Evolutionary conservation across 164 flowering plant genomes (phyloP), one percentile per base, ranked within the genome.

Genomic region (Tetrastigma voinierianum): DNA sequence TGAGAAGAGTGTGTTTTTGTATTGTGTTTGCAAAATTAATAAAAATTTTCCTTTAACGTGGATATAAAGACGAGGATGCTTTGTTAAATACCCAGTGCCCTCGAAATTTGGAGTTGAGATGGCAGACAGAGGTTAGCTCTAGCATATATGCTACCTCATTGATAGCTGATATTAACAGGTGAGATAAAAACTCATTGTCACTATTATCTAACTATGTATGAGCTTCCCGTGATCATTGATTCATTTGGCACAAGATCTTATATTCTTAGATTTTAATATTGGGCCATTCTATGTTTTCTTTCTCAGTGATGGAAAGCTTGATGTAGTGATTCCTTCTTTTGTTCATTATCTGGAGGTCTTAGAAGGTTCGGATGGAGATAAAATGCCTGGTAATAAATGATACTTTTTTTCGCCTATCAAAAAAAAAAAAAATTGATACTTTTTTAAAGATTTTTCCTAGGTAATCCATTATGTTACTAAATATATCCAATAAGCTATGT

Each of bases 351-450:
- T 96, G 77, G 99, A 96, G 78, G 97, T 93, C 56, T 75, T 96
- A n/a, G 99, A 96, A 78, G 98, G 99, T 40, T 80, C 96, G 18
- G 99, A 96, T 82, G 99, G 99, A 60, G n/a, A n/a, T n/a, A 96
- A 96, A 79, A 74, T 90, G 89, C 90, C 99, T 67, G 98, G 99
- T 93, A 74, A 32, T 32, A 32, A 32, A 3, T 32, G 40, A 32
- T 46, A 16, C 48, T n/a, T 62, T 46, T 51, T 62, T n/a, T n/a
- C n/a, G n/a, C n/a, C n/a, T n/a, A n/a, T n/a, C n/a, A n/a, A n/a
- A n/a, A n/a, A n/a, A n/a, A n/a, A n/a, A n/a, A n/a, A n/a, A n/a
- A n/a, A n/a, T n/a, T n/a, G n/a, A n/a, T n/a, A n/a, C n/a, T n/a
- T n/a, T n/a, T n/a, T n/a, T n/a, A n/a, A n/a, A n/a, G n/a, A n/a